phyloP scores from a whole-genome alignment of 805 yeast genomes.

The Myxozyma neglecta region DNA sequence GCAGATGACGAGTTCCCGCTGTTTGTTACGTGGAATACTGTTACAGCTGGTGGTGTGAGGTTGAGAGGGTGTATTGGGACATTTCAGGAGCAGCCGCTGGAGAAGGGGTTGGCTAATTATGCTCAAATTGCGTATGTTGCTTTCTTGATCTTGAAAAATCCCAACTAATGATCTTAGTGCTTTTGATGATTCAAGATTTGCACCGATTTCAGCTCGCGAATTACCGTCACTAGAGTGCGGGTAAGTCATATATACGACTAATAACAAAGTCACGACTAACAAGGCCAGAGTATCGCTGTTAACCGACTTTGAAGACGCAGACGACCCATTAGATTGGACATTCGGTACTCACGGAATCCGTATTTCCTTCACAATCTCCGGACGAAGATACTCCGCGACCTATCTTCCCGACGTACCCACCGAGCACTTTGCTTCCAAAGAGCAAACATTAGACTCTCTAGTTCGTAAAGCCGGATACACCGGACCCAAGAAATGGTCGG shows the following conservation, averaged over 20 bases:
- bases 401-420: conserved; percentile 87
- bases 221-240: conserved; percentile 52
- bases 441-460: conserved; percentile 67
- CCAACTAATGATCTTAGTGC: conserved; percentile 47
- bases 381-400: conserved; percentile 57
- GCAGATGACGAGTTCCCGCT: conserved; percentile 50
- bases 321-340: conserved; percentile 67
- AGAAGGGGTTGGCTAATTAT: conserved; percentile 60
- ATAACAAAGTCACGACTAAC: background rate
- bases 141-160: conserved; percentile 8
- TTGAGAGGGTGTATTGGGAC: conserved; percentile 95
- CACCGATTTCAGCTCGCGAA: conserved; percentile 60
- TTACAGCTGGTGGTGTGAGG: conserved; percentile 34
- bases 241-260: conserved; percentile 35
- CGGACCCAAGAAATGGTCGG: conserved; percentile 41
- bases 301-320: conserved; percentile 55
- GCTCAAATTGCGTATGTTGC: conserved; percentile 53
- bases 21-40: conserved; percentile 80
- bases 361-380: conserved; percentile 50
- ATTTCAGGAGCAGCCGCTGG: conserved; percentile 57
- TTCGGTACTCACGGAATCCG: conserved; percentile 82
- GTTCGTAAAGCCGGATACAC: conserved; percentile 67
- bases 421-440: conserved; percentile 80
- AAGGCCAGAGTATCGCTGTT: conserved; percentile 62
- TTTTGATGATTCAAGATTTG: conserved; percentile 73